Percentiles rank a stretch among this genome's conserved stretches.
These are phyloP conservation scores for Fusarium virguliforme DNA, from an alignment of 2,329 filamentous ascomycete species.

Conservation along the genomic window DNA sequence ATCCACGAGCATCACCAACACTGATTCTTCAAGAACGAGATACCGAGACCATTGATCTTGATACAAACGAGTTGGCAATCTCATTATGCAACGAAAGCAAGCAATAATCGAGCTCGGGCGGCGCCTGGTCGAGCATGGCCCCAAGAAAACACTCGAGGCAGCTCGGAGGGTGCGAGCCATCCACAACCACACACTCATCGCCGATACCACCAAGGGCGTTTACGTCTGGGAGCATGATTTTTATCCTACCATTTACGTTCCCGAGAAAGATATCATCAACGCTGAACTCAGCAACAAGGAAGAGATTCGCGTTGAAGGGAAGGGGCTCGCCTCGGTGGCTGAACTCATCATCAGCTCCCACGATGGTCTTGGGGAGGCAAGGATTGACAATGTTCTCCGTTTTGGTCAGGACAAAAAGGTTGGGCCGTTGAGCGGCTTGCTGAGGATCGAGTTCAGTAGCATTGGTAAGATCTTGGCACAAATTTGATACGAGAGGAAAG, in stretches of 20 bases:
- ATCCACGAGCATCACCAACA: background rate
- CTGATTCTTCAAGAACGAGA: background rate
- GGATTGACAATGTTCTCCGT: slow-evolving; percentile 56
- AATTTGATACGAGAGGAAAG: too few species aligned
- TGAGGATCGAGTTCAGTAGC: slow-evolving; percentile 57
- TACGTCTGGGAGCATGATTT: slow-evolving; percentile 65
- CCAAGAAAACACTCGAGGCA: slow-evolving; percentile 39
- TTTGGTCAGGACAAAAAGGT: slow-evolving; percentile 59
- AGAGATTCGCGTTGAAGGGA: slow-evolving; percentile 48
- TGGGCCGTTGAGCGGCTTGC: slow-evolving; percentile 53
- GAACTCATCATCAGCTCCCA: slow-evolving; percentile 52
- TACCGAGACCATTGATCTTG: background rate
- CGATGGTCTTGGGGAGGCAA: slow-evolving; percentile 47
- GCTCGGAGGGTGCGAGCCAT: slow-evolving; percentile 56
- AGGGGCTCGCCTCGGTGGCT: slow-evolving; percentile 51
- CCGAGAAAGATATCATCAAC: slow-evolving; percentile 51
- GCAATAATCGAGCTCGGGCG: slow-evolving; percentile 27
- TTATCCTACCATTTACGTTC: slow-evolving; percentile 66
- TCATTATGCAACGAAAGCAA: background rate
- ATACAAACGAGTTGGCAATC: too few species aligned
- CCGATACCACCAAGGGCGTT: slow-evolving; percentile 58
- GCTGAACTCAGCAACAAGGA: slow-evolving; percentile 51
- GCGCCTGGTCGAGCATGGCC: slow-evolving; percentile 38
- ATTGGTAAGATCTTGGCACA: slow-evolving; percentile 50
- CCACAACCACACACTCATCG: slow-evolving; percentile 53